Evolutionary conservation across 305 asterid genomes (phyloP).

Genomic region (Salvia sclarea): DNA sequence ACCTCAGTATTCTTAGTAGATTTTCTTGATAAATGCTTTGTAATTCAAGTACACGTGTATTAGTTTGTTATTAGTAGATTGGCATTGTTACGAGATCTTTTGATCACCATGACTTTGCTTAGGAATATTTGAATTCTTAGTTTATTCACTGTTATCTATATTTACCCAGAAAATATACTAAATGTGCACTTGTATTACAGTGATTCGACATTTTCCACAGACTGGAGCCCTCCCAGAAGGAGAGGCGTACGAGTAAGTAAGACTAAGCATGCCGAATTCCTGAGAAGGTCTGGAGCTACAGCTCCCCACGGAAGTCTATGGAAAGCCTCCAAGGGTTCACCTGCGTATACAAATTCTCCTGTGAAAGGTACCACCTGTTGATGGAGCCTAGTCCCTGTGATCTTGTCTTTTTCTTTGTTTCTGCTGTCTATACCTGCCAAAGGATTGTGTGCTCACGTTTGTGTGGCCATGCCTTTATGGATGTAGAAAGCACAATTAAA

Average conservation of each 20-base stretch:
- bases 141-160: slow-evolving; percentile 10
- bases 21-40: slow-evolving; percentile 14
- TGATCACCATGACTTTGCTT: not conserved
- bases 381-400: slow-evolving; percentile 12
- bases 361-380: slow-evolving; percentile 44
- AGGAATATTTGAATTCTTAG: not conserved
- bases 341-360: slow-evolving; percentile 51
- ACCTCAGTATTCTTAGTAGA: not conserved
- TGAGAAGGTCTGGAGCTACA: slow-evolving; percentile 48
- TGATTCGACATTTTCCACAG: slow-evolving; percentile 43
- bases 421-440: not conserved
- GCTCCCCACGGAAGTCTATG: slow-evolving; percentile 42
- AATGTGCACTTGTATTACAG: slow-evolving; percentile 37
- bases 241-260: slow-evolving; percentile 37
- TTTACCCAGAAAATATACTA: not conserved
- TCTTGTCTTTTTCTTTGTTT: not conserved
- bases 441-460: not conserved
- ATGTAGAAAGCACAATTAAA: not conserved
- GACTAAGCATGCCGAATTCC: slow-evolving; percentile 66
- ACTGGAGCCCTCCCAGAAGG: slow-evolving; percentile 40
- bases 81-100: not conserved
- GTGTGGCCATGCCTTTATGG: not conserved
- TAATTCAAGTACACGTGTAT: not conserved
- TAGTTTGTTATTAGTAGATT: too few species aligned
- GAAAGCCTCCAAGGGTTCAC: slow-evolving; percentile 47